Percentiles rank a stretch among this genome's conserved stretches.
These are phyloP conservation scores for Lactarius quietus DNA, from an alignment of 768 basidiomycete species.

Conservation along the genomic window DNA sequence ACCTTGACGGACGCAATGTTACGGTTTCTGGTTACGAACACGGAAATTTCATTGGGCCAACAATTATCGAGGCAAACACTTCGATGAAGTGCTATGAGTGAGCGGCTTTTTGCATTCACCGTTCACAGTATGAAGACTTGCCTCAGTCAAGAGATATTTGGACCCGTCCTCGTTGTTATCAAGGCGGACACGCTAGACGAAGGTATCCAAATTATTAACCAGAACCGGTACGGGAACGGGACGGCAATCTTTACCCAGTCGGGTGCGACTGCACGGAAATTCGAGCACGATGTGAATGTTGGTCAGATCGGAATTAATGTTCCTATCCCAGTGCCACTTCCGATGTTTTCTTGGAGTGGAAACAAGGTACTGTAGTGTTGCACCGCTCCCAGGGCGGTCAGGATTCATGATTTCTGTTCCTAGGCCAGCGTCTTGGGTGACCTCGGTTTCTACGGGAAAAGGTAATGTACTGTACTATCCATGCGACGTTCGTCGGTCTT, in stretches of 20 bases:
- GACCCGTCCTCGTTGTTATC: conserved; percentile 79
- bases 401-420: conserved; percentile 6
- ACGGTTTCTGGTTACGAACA: conserved; percentile 69
- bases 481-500: conserved; percentile 12
- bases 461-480: conserved; percentile 52
- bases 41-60: conserved; percentile 95
- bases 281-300: conserved; percentile 82
- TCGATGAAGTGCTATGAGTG: conserved; percentile 87
- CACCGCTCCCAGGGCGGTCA: not conserved
- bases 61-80: conserved; percentile 78
- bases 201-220: conserved; percentile 85
- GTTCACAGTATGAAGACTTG: conserved; percentile 6
- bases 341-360: conserved; percentile 97
- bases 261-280: conserved; percentile 91
- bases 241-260: conserved; percentile 95
- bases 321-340: conserved; percentile 86
- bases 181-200: conserved; percentile 84
- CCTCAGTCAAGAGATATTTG: conserved; percentile 91
- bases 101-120: conserved; percentile 27
- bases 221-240: conserved; percentile 90
- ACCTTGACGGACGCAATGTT: conserved; percentile 78
- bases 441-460: conserved; percentile 87
- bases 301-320: conserved; percentile 95
- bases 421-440: conserved; percentile 78
- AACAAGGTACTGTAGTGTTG: conserved; percentile 58